Conservation (phyloP, 257 asterid species). For the Cordia subcordata region DNA sequence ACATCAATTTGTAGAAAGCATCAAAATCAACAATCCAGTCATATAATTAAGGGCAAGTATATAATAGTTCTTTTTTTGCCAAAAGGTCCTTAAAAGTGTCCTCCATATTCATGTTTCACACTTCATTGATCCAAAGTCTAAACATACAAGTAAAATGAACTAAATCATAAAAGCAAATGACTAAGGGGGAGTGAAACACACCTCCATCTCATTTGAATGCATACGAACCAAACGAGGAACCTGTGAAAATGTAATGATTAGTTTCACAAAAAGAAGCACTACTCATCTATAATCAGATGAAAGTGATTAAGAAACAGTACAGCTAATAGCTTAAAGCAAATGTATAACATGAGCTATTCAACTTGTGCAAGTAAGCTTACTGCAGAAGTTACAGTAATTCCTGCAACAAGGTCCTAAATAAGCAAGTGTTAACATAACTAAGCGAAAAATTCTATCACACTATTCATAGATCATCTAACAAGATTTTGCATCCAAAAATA, state of each 20-base stretch:
- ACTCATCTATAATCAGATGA: background rate
- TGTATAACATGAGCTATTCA: no score
- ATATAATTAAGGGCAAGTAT: background rate
- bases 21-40: background rate
- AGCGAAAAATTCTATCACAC: no score
- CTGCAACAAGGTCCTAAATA: no score
- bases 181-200: constrained; percentile 27
- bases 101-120: background rate
- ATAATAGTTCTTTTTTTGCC: background rate
- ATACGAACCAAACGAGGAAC: constrained; percentile 96
- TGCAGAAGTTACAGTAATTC: no score
- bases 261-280: background rate
- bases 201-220: constrained; percentile 99
- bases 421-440: no score
- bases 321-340: background rate
- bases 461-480: no score
- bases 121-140: background rate
- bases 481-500: no score
- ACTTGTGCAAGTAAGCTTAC: no score
- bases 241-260: constrained; percentile 35
- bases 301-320: background rate
- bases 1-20: constrained; percentile 1
- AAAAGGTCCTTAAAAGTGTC: background rate
- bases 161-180: constrained; percentile 8
- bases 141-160: background rate